These are phyloP conservation scores for Lactarius tabidus DNA, from an alignment of 768 basidiomycete genomes.

Conservation along the genomic window DNA sequence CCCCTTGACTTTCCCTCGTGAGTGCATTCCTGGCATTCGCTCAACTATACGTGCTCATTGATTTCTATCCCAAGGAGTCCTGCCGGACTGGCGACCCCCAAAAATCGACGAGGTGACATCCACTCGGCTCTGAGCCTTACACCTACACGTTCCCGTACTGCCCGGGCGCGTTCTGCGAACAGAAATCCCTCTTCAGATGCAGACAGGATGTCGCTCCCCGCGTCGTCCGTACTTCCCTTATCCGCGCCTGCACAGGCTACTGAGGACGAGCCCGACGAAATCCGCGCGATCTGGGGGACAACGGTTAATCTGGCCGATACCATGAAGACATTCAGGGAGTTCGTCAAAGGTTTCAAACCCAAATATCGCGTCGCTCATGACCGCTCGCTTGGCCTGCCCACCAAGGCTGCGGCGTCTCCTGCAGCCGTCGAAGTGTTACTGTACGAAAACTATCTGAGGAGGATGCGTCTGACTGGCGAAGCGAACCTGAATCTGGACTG, in stretches of 20 bases:
- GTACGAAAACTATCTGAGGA: conserved; percentile 78
- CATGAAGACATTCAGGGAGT: conserved; percentile 87
- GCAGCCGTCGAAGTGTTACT: conserved; percentile 63
- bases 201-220: conserved; percentile 52
- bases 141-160: conserved; percentile 40
- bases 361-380: conserved; percentile 81
- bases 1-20: conserved; percentile 70
- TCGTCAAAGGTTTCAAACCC: conserved; percentile 87
- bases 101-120: conserved; percentile 83
- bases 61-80: conserved; percentile 44
- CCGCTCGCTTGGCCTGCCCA: conserved; percentile 52
- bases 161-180: conserved; percentile 36
- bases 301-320: conserved; percentile 89
- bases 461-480: conserved; percentile 89
- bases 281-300: conserved; percentile 96
- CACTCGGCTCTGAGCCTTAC: conserved; percentile 73
- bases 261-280: conserved; percentile 78
- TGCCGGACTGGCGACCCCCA: conserved; percentile 51
- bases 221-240: conserved; percentile 51
- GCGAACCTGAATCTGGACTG: conserved; percentile 91
- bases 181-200: conserved; percentile 56
- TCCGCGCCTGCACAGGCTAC: conserved; percentile 59
- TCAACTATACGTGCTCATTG: neutral
- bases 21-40: conserved; percentile 24
- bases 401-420: conserved; percentile 50